These are phyloP conservation scores for Aspergillus homomorphus DNA, from an alignment of 495 filamentous ascomycete species.

Conservation along the genomic window DNA sequence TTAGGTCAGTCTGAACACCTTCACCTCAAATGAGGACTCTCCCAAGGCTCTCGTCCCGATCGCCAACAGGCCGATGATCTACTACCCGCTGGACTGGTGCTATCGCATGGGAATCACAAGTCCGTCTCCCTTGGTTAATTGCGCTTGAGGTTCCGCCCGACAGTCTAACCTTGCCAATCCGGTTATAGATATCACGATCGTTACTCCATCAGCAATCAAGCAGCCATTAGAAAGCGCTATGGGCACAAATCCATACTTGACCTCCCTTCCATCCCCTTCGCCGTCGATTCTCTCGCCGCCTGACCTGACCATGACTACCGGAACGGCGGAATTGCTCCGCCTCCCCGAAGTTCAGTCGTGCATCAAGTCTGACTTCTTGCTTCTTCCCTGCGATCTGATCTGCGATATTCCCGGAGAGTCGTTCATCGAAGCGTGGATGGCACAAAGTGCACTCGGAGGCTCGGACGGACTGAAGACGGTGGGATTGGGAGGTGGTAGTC, in stretches of 20 bases:
- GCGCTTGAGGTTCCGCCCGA: neutral
- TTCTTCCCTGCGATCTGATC: slow-evolving; percentile 90
- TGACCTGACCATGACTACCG: slow-evolving; percentile 69
- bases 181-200: slow-evolving; percentile 69
- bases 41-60: slow-evolving; percentile 90
- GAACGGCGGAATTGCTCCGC: slow-evolving; percentile 87
- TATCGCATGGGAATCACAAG: slow-evolving; percentile 79
- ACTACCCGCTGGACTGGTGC: slow-evolving; percentile 90
- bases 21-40: slow-evolving; percentile 83
- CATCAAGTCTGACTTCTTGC: slow-evolving; percentile 81
- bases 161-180: neutral
- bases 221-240: slow-evolving; percentile 73
- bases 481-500: slow-evolving; percentile 49
- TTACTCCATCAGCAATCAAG: slow-evolving; percentile 73
- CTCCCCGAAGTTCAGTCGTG: slow-evolving; percentile 65
- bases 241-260: slow-evolving; percentile 82
- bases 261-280: slow-evolving; percentile 69
- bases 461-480: slow-evolving; percentile 34
- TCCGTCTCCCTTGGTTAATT: slow-evolving; percentile 34
- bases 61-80: slow-evolving; percentile 94
- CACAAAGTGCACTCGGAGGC: slow-evolving; percentile 63
- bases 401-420: slow-evolving; percentile 83
- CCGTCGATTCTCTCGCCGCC: slow-evolving; percentile 72
- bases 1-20: slow-evolving; percentile 75
- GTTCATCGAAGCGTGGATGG: slow-evolving; percentile 89